Evolutionary conservation across 208 protist species (phyloP).

Genomic region (Novymonas esmeraldas): DNA sequence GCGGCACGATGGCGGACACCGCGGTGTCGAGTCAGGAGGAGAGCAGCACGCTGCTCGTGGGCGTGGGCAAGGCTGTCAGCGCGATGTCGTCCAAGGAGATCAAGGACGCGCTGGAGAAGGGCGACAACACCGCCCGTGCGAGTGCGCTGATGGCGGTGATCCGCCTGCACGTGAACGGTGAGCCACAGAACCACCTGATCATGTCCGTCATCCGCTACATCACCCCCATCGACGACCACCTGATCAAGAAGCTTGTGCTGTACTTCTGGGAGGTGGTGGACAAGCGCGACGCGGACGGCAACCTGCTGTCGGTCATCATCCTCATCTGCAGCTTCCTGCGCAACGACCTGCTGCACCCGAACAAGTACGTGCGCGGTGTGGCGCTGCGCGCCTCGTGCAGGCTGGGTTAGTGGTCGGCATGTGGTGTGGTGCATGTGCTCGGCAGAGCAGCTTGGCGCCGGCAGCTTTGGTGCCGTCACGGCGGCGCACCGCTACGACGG

Average conservation of each 20-base stretch:
- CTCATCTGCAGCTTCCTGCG: conserved; percentile 97
- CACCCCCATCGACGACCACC: conserved; percentile 91
- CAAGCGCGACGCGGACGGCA: conserved; percentile 95
- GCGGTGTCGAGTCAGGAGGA: conserved; percentile 60
- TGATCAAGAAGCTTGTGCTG: conserved; percentile 98
- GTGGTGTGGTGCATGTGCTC: conserved; percentile 12
- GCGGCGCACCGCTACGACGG: conserved; percentile 8
- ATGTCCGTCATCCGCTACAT: conserved; percentile 98
- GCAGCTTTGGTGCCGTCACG: conserved; percentile 12
- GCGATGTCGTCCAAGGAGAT: conserved; percentile 81
- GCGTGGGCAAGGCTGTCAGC: conserved; percentile 31
- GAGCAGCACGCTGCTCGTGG: conserved; percentile 75
- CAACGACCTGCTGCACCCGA: conserved; percentile 97
- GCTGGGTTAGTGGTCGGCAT: conserved; percentile 96
- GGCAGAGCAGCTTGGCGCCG: background rate
- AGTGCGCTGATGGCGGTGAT: conserved; percentile 94
- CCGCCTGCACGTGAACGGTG: conserved; percentile 94
- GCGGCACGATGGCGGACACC: conserved; percentile 16
- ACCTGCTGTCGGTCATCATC: conserved; percentile 97
- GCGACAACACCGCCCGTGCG: conserved; percentile 76
- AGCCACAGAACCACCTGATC: conserved; percentile 95
- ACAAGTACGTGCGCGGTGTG: conserved; percentile 98
- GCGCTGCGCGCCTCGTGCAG: conserved; percentile 98
- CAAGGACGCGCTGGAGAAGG: conserved; percentile 90
- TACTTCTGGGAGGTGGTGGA: conserved; percentile 98